These are phyloP conservation scores for Chlamydomonas applanata DNA, from an alignment of 139 green algal species.

Conservation along the genomic window DNA sequence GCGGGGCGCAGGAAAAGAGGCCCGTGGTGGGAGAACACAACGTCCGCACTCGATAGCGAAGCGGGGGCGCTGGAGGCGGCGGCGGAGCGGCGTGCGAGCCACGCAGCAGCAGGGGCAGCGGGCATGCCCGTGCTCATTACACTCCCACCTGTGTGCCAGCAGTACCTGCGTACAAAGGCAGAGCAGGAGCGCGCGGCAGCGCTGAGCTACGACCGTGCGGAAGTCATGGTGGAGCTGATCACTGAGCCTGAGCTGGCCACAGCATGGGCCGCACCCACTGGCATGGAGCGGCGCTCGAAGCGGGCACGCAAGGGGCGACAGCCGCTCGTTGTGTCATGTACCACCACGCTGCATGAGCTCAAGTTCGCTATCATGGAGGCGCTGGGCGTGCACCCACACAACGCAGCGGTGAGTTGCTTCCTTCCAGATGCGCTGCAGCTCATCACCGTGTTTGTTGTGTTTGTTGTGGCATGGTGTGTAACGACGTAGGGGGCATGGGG, in stretches of 20 bases:
- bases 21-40: too few species aligned
- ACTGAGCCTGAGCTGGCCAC: conserved; percentile 14
- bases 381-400: conserved; percentile 60
- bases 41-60: too few species aligned
- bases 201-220: conserved; percentile 2
- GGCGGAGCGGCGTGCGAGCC: not conserved
- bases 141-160: not conserved
- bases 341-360: conserved; percentile 42
- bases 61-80: too few species aligned
- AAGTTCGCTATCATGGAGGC: conserved; percentile 54
- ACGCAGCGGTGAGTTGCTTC: conserved; percentile 26
- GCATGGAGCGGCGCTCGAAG: conserved; percentile 49
- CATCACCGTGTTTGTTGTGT: not conserved
- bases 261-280: not conserved
- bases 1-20: too few species aligned
- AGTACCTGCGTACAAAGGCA: not conserved
- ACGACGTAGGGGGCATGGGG: too few species aligned
- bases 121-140: not conserved
- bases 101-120: conserved; percentile 1
- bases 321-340: conserved; percentile 26
- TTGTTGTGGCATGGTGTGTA: too few species aligned
- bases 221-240: conserved; percentile 57
- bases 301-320: conserved; percentile 45
- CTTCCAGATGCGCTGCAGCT: not conserved
- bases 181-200: too few species aligned